Conservation (phyloP, 306 rosid species). For the Castanopsis chinensis region DNA sequence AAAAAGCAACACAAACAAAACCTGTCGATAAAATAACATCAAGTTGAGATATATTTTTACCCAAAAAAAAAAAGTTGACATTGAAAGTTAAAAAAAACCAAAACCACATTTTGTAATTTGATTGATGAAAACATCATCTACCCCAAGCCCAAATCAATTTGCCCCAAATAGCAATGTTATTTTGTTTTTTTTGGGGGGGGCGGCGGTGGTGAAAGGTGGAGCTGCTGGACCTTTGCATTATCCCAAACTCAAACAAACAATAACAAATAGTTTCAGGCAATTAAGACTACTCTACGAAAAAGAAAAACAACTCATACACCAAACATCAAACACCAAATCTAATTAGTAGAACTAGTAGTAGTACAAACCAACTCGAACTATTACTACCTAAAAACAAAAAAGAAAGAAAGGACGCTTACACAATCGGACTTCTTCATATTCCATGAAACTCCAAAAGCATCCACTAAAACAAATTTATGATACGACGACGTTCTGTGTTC, state of each 20-base stretch:
- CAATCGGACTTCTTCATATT: conserved; percentile 16
- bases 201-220: no score
- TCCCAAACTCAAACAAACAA: no score
- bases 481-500: not conserved
- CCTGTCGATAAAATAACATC: not conserved
- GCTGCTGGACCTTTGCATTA: no score
- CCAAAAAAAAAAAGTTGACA: not conserved
- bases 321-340: no score
- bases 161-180: no score
- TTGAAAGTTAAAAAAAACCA: not conserved
- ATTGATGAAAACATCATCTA: no score
- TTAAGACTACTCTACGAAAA: no score
- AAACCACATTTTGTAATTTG: no score
- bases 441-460: conserved; percentile 5
- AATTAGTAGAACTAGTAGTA: not conserved
- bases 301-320: no score
- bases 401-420: conserved; percentile 4
- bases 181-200: no score
- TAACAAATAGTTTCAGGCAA: no score
- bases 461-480: not conserved
- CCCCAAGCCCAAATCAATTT: no score
- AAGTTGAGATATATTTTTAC: not conserved
- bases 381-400: not conserved
- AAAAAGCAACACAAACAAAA: not conserved
- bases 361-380: not conserved